Evolutionary conservation across 441 rosid genomes (phyloP).

Genomic region (Gossypium gossypioides): DNA sequence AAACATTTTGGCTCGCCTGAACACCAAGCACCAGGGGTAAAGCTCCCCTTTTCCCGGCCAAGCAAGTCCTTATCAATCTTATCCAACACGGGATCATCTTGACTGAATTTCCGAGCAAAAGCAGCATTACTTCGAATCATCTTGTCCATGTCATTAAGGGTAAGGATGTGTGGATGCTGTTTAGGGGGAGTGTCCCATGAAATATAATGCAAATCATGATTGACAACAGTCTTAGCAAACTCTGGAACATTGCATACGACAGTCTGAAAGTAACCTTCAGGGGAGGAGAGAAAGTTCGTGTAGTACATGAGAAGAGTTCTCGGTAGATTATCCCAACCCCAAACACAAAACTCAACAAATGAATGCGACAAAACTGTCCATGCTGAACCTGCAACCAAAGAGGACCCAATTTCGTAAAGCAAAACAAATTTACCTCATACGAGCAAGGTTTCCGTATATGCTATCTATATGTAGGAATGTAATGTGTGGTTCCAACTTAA

Average conservation of each 20-base stretch:
- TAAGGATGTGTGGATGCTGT: conserved; percentile 78
- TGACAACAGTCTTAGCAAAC: conserved; percentile 51
- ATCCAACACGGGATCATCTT: conserved; percentile 48
- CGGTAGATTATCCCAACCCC: conserved; percentile 99
- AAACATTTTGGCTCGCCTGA: conserved; percentile 60
- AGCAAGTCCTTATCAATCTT: conserved; percentile 62
- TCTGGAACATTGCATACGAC: conserved; percentile 87
- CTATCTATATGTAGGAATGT: background rate
- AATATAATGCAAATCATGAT: conserved; percentile 85
- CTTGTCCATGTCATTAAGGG: conserved; percentile 47
- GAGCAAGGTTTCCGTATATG: background rate
- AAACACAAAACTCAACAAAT: conserved; percentile 73
- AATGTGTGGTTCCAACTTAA: background rate
- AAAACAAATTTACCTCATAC: conserved; percentile 4
- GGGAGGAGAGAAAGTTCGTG: conserved; percentile 84
- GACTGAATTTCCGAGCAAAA: conserved; percentile 72
- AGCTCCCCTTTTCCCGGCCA: conserved; percentile 37
- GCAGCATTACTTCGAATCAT: conserved; percentile 74
- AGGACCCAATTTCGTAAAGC: background rate
- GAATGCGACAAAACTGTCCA: conserved; percentile 89
- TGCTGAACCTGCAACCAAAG: conserved; percentile 66
- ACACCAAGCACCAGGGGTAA: conserved; percentile 97
- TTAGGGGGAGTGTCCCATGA: conserved; percentile 87
- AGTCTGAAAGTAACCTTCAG: conserved; percentile 92
- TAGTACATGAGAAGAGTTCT: conserved; percentile 84